Percentiles rank a stretch among this genome's conserved stretches.
Conservation (phyloP, 192 early-diverging fungal genomes). For the Dimargaris verticillata region DNA sequence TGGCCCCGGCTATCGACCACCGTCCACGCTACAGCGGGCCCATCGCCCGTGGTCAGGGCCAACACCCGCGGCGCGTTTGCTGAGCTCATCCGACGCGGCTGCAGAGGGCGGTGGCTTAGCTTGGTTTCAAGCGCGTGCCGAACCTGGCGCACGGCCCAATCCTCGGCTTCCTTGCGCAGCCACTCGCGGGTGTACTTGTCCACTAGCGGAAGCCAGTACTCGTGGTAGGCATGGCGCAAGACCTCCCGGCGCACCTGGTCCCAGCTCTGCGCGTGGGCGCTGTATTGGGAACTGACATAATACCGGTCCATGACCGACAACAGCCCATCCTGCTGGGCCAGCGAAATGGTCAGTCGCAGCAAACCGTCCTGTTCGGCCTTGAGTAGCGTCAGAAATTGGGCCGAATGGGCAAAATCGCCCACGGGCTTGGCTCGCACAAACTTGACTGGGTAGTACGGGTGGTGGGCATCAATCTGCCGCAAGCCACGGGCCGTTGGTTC, state of each 20-base stretch:
- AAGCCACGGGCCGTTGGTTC: constrained; percentile 67
- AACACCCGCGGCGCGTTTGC: constrained; percentile 19
- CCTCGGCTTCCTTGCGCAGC: constrained; percentile 52
- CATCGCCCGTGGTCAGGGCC: constrained; percentile 20
- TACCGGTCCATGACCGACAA: constrained; percentile 18
- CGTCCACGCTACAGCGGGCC: constrained; percentile 45
- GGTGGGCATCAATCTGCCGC: constrained; percentile 54
- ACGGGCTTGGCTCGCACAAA: constrained; percentile 63
- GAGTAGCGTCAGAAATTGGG: constrained; percentile 59
- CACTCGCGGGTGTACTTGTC: constrained; percentile 61
- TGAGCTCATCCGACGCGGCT: constrained; percentile 1
- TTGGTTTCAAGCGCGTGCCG: constrained; percentile 40
- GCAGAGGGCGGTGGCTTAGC: constrained; percentile 21
- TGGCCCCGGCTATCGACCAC: constrained; percentile 62
- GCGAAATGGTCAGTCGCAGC: constrained; percentile 35
- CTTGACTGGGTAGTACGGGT: constrained; percentile 74
- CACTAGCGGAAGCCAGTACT: constrained; percentile 53
- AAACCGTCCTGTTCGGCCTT: constrained; percentile 58
- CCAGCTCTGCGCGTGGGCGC: constrained; percentile 54
- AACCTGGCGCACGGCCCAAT: constrained; percentile 46
- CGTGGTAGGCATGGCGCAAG: constrained; percentile 35
- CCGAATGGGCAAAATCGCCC: constrained; percentile 40
- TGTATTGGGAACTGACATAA: constrained; percentile 39
- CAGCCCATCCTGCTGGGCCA: constrained; percentile 29
- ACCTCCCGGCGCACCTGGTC: constrained; percentile 53